These are phyloP conservation scores for Clohesyomyces aquaticus DNA, from an alignment of 495 filamentous ascomycete genomes.

Conservation along the genomic window DNA sequence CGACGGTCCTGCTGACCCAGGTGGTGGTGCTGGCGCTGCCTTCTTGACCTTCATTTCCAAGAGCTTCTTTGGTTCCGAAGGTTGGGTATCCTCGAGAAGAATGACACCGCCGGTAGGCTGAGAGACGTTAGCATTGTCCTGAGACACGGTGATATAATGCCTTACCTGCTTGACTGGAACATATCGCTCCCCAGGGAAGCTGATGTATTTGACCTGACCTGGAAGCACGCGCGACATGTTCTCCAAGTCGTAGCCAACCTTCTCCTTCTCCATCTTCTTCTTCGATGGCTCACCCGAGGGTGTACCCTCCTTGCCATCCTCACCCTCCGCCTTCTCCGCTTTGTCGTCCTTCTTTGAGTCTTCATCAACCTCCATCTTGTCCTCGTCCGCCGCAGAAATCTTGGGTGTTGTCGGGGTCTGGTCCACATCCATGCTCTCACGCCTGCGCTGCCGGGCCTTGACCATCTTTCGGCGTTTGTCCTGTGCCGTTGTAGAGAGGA, in stretches of 20 bases:
- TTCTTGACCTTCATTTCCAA: slow-evolving; percentile 89
- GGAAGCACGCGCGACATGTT: slow-evolving; percentile 97
- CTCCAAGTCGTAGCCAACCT: slow-evolving; percentile 91
- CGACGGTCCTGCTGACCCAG: slow-evolving; percentile 48
- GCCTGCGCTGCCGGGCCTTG: slow-evolving; percentile 51
- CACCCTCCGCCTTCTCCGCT: slow-evolving; percentile 54
- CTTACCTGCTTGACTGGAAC: slow-evolving; percentile 93
- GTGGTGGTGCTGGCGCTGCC: slow-evolving; percentile 54
- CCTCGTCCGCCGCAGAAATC: slow-evolving; percentile 59
- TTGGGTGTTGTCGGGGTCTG: slow-evolving; percentile 73
- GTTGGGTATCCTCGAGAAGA: slow-evolving; percentile 82
- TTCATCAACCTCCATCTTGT: slow-evolving; percentile 94
- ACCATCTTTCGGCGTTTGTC: slow-evolving; percentile 85
- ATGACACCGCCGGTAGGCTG: slow-evolving; percentile 94
- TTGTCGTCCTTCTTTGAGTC: slow-evolving; percentile 60
- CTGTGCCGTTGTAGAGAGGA: slow-evolving; percentile 94
- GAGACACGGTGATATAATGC: slow-evolving; percentile 11
- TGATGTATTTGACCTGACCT: slow-evolving; percentile 92
- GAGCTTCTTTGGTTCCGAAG: slow-evolving; percentile 73
- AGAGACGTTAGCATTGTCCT: slow-evolving; percentile 50
- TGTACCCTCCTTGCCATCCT: slow-evolving; percentile 52
- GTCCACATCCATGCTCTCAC: slow-evolving; percentile 62
- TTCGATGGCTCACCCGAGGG: slow-evolving; percentile 56
- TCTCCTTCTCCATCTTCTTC: slow-evolving; percentile 95
- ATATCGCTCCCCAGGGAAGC: slow-evolving; percentile 81